These are phyloP conservation scores for Malania oleifera DNA, from an alignment of 164 flowering plant genomes.

Conservation along the genomic window DNA sequence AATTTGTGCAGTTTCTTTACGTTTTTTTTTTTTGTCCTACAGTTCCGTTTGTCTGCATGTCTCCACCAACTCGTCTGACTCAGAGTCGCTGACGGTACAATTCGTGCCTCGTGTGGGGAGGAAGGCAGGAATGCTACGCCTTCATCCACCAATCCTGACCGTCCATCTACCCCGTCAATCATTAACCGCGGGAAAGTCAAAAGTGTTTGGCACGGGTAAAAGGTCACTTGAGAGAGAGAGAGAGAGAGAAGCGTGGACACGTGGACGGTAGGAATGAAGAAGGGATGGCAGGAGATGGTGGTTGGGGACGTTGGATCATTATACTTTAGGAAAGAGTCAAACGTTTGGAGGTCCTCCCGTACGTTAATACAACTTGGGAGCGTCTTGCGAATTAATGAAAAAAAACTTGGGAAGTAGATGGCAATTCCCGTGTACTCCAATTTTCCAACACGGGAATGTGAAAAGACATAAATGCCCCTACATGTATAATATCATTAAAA, in stretches of 20 bases:
- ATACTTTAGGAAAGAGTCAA: not conserved
- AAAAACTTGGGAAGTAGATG: too few species aligned
- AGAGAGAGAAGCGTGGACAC: not conserved
- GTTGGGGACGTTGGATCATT: not conserved
- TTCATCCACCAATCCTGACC: slow-evolving; percentile 10
- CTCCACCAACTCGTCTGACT: slow-evolving; percentile 18
- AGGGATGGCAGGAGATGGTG: not conserved
- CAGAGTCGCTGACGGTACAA: not conserved
- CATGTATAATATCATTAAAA: too few species aligned
- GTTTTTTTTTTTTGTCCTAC: not conserved
- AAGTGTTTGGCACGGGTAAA: too few species aligned
- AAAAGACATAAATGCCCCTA: too few species aligned
- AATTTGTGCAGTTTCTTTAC: not conserved
- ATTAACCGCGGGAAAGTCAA: too few species aligned
- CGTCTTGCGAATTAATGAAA: too few species aligned
- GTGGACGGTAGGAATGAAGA: not conserved
- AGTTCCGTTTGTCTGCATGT: slow-evolving; percentile 3
- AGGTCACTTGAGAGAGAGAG: too few species aligned
- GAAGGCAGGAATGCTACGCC: not conserved
- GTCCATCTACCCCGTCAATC: not conserved
- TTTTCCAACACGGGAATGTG: too few species aligned
- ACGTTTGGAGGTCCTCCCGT: not conserved
- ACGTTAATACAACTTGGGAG: too few species aligned
- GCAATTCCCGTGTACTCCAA: too few species aligned
- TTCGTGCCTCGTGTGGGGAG: slow-evolving; percentile 1